Percentiles rank a stretch among this genome's conserved stretches.
These are phyloP conservation scores for Malassezia caprae DNA, from an alignment of 1,284 basidiomycete species.

Conservation along the genomic window DNA sequence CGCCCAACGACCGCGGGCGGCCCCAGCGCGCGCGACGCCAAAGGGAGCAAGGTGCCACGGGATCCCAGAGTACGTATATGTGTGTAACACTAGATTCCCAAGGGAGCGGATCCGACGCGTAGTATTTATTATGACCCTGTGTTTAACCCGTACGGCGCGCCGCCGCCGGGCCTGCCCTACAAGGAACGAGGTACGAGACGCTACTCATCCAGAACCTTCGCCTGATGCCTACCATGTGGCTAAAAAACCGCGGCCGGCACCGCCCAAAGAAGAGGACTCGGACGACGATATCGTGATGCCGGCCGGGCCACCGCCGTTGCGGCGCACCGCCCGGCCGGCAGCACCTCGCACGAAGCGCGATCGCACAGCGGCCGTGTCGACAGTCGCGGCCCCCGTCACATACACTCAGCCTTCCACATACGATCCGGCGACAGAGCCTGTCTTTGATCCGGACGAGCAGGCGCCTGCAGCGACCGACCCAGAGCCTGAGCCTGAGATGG, in stretches of 20 bases:
- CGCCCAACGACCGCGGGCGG: background rate
- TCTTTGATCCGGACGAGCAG: background rate
- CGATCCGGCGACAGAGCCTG: background rate
- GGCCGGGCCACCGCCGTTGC: slow-evolving; percentile 25
- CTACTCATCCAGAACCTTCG: slow-evolving; percentile 8
- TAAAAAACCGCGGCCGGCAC: background rate
- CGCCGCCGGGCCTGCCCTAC: slow-evolving; percentile 93
- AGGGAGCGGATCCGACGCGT: slow-evolving; percentile 45
- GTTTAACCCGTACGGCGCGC: slow-evolving; percentile 88
- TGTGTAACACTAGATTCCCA: slow-evolving; percentile 3
- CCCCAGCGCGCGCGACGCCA: background rate
- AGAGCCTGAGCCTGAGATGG: background rate
- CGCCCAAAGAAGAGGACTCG: slow-evolving; percentile 10
- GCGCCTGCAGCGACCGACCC: background rate
- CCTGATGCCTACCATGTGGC: background rate
- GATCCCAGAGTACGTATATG: slow-evolving; percentile 6
- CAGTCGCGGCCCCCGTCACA: background rate
- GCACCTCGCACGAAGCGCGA: background rate
- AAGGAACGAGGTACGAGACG: slow-evolving; percentile 55
- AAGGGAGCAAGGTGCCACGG: background rate
- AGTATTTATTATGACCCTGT: slow-evolving; percentile 85
- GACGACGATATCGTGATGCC: slow-evolving; percentile 42
- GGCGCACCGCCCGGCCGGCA: background rate
- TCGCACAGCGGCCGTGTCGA: background rate
- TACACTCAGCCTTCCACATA: background rate